phyloP scores from a whole-genome alignment of 495 filamentous ascomycete species.

The Cudoniella acicularis region DNA sequence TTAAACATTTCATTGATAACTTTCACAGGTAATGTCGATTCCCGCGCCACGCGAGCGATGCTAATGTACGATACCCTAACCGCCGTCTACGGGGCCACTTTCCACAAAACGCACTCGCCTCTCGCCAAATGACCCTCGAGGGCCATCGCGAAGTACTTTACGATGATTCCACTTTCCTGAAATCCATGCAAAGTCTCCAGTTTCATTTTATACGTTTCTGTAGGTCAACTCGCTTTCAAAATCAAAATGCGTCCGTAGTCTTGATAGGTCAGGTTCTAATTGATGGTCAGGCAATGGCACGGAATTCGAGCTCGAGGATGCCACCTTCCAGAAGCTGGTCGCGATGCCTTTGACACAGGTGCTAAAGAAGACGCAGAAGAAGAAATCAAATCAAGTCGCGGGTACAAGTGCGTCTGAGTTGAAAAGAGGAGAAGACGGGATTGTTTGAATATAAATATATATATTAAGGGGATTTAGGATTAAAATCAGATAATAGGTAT shows the following conservation, averaged over 20 bases:
- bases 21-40: background rate
- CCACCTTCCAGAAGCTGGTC: background rate
- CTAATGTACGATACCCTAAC: background rate
- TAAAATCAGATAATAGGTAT: too few species aligned
- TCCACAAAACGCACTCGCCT: background rate
- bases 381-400: too few species aligned
- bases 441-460: too few species aligned
- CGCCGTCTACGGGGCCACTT: background rate
- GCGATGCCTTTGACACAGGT: background rate
- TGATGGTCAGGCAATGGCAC: background rate
- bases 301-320: background rate
- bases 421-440: too few species aligned
- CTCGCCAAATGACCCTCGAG: background rate
- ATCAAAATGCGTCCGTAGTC: background rate
- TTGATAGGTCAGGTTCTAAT: too few species aligned
- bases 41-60: background rate
- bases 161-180: background rate
- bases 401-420: too few species aligned
- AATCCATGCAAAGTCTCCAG: background rate
- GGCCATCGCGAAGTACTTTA: background rate
- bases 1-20: too few species aligned
- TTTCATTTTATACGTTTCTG: background rate
- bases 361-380: background rate
- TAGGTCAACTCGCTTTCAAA: background rate
- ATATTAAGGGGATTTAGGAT: too few species aligned